Percentiles rank a stretch among this genome's conserved stretches.
Conservation (phyloP, 805 yeast genomes). For the Torulaspora microellipsoides region DNA sequence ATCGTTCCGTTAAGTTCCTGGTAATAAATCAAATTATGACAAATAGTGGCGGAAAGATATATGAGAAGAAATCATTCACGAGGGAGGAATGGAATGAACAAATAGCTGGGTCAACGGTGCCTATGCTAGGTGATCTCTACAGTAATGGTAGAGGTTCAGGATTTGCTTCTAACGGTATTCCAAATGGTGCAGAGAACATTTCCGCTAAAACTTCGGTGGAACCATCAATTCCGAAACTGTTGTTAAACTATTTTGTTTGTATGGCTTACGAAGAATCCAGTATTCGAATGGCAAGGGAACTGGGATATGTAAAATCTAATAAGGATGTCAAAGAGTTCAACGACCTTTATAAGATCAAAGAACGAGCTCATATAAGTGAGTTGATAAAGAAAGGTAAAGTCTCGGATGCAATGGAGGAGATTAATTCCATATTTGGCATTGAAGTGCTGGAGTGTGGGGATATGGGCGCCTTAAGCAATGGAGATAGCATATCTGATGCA, state of each 20-base stretch:
- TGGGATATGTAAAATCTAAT: slow-evolving; percentile 32
- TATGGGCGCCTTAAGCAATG: slow-evolving; percentile 2
- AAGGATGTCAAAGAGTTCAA: slow-evolving; percentile 32
- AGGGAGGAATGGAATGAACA: slow-evolving; percentile 30
- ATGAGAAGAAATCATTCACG: slow-evolving; percentile 23
- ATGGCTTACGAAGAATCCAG: slow-evolving; percentile 77
- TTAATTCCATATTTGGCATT: slow-evolving; percentile 30
- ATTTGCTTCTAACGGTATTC: not conserved
- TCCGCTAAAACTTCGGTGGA: slow-evolving; percentile 33
- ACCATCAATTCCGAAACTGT: slow-evolving; percentile 39
- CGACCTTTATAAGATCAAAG: slow-evolving; percentile 24
- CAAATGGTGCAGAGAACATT: not conserved
- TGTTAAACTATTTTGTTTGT: slow-evolving; percentile 68
- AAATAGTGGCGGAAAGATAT: slow-evolving; percentile 8
- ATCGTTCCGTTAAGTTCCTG: too few species aligned
- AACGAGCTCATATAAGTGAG: slow-evolving; percentile 24
- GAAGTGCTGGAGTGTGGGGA: slow-evolving; percentile 21
- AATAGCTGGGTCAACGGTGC: slow-evolving; percentile 18
- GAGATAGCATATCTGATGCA: not conserved
- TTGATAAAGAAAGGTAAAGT: slow-evolving; percentile 27
- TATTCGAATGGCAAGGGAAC: slow-evolving; percentile 53
- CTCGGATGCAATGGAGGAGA: slow-evolving; percentile 28
- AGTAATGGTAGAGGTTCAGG: not conserved
- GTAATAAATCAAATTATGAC: not conserved
- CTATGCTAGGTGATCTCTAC: slow-evolving; percentile 7